Evolutionary conservation across 352 stramenopile species (phyloP), one percentile per base, ranked within the genome.

Genomic region (Peronosclerospora sorghi): DNA sequence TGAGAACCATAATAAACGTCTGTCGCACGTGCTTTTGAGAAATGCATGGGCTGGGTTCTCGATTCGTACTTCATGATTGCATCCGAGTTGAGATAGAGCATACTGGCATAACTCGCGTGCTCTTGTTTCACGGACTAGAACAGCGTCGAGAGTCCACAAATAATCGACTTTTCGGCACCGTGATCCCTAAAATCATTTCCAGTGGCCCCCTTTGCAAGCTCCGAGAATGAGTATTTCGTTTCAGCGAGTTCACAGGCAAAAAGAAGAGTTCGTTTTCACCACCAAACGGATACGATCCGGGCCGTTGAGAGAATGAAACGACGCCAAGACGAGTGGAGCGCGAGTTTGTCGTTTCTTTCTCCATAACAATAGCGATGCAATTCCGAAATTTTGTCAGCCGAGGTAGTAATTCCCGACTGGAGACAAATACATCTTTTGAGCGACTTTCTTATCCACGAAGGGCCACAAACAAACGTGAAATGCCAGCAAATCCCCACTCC

Each of bases 231-330:
- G 43, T 83, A 88, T 46, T 73, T 46, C 4, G 73, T 77, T 47
- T 89, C 73, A 0, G 76, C 70, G 2, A 89, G 51, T 32, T 89
- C 76, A 28, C 53, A 74, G 0, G 76, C 73, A 84, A 34, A 45
- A 84, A 85, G 47, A 83, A 89, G n/a, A 85, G 52, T 36, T 89
- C 73, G 45, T 89, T 89, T 39, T 89, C 76, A 2, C 73, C 69
- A 37, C 85, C 83, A 17, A 65, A 80, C 7, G 64, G 64, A 13
- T 65, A 5, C 55, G 30, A 0, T 40, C 29, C n/a, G 71, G 48
- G 17, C 41, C 46, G 41, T 78, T 76, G 9, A 63, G 37, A 2
- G 73, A 59, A 6, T 67, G 45, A 42, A 86, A 86, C 1, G 72
- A 65, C 0, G 54, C 60, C 19, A 89, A 45, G 7, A 89, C 77